phyloP scores from a whole-genome alignment of 1,284 basidiomycete genomes.

The Albatrellus sp. region DNA sequence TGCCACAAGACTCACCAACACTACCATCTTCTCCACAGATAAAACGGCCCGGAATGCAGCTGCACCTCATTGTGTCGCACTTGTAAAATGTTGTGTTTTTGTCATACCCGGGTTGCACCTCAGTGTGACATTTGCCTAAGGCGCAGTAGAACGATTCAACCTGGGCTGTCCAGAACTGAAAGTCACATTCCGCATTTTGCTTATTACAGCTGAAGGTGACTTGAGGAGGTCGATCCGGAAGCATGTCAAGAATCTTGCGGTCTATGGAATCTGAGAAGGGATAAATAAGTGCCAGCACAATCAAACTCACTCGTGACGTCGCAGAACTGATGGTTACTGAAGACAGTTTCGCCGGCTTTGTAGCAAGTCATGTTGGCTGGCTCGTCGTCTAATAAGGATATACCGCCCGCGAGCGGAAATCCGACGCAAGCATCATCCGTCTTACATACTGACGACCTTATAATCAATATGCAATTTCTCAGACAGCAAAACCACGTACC shows the following conservation, averaged over 20 bases:
- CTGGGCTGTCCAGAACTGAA: slow-evolving; percentile 96
- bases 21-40: slow-evolving; percentile 94
- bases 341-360: slow-evolving; percentile 81
- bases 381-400: slow-evolving; percentile 28
- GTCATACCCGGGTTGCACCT: slow-evolving; percentile 42
- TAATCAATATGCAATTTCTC: not conserved
- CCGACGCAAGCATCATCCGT: slow-evolving; percentile 66
- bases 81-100: slow-evolving; percentile 65
- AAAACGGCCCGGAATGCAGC: slow-evolving; percentile 86
- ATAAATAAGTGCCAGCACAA: not conserved
- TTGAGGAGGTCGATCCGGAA: slow-evolving; percentile 81
- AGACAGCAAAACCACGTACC: slow-evolving; percentile 33
- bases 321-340: slow-evolving; percentile 94
- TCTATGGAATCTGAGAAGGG: slow-evolving; percentile 29
- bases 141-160: slow-evolving; percentile 95
- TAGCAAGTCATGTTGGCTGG: slow-evolving; percentile 86
- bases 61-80: slow-evolving; percentile 79
- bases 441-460: slow-evolving; percentile 58
- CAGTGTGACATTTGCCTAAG: slow-evolving; percentile 54
- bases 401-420: slow-evolving; percentile 54
- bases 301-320: slow-evolving; percentile 80
- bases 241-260: slow-evolving; percentile 82
- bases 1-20: slow-evolving; percentile 50
- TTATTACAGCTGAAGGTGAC: slow-evolving; percentile 87
- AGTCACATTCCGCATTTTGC: slow-evolving; percentile 56